phyloP scores from a whole-genome alignment of 1,284 basidiomycete genomes.

The Afroboletus lepidellus region DNA sequence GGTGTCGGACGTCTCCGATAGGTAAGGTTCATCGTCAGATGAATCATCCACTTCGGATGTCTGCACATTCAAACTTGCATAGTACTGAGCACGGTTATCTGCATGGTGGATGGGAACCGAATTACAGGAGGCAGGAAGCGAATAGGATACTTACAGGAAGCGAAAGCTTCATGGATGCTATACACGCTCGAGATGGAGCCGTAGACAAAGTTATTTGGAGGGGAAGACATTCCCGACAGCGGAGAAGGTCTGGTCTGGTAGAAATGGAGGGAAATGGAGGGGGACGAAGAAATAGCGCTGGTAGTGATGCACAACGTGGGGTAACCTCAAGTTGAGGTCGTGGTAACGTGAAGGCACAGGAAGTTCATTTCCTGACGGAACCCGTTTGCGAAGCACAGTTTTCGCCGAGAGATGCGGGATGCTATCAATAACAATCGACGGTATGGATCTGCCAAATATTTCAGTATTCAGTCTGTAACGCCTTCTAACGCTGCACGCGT shows the following conservation, averaged over 20 bases:
- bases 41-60: conserved; percentile 43
- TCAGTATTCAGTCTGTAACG: neutral
- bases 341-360: neutral
- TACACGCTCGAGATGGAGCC: conserved; percentile 53
- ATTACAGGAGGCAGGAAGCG: conserved; percentile 8
- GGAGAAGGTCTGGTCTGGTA: neutral
- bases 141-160: conserved; percentile 45
- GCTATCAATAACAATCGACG: neutral
- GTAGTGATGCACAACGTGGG: neutral
- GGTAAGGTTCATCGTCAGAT: conserved; percentile 33
- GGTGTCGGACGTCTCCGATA: conserved; percentile 22
- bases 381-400: neutral
- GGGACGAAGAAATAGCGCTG: neutral
- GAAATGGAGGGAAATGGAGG: neutral
- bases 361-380: neutral
- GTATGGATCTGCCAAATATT: neutral
- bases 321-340: neutral
- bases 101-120: conserved; percentile 6
- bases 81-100: conserved; percentile 65
- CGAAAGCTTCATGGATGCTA: conserved; percentile 52
- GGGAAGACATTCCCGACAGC: conserved; percentile 38
- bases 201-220: conserved; percentile 45
- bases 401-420: neutral
- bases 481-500: too few relatives aligned
- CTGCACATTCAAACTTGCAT: conserved; percentile 57